phyloP scores from a whole-genome alignment of 441 rosid species.

The Corymbia calophylla region DNA sequence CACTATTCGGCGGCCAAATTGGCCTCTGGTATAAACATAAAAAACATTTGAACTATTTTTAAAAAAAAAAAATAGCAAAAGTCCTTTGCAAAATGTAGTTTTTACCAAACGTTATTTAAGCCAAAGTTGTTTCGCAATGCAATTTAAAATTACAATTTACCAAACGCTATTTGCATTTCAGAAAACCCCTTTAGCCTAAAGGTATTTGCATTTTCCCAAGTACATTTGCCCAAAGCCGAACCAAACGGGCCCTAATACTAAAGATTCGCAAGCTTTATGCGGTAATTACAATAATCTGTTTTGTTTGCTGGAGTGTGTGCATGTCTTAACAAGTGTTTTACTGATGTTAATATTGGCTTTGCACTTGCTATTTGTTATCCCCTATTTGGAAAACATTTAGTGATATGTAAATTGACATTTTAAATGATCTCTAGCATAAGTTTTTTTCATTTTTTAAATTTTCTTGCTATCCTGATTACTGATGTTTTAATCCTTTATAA shows the following conservation, averaged over 20 bases:
- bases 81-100: too few species aligned
- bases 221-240: too few species aligned
- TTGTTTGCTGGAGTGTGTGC: not conserved
- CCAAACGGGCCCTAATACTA: not conserved
- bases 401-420: not conserved
- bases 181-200: too few species aligned
- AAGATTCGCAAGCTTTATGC: not conserved
- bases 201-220: too few species aligned
- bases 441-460: not conserved
- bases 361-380: not conserved
- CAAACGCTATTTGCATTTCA: too few species aligned
- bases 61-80: too few species aligned
- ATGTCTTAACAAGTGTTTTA: not conserved
- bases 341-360: not conserved
- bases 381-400: not conserved
- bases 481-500: conserved; percentile 7
- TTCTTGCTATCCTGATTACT: not conserved
- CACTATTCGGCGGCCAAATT: too few species aligned
- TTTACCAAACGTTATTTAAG: too few species aligned
- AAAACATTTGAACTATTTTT: too few species aligned
- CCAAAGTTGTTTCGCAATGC: too few species aligned
- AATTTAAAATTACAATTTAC: too few species aligned
- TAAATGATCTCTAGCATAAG: not conserved
- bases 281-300: not conserved
- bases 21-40: too few species aligned